Evolutionary conservation across 768 basidiomycete genomes (phyloP).

Genomic region (Trametes cinnabarina): DNA sequence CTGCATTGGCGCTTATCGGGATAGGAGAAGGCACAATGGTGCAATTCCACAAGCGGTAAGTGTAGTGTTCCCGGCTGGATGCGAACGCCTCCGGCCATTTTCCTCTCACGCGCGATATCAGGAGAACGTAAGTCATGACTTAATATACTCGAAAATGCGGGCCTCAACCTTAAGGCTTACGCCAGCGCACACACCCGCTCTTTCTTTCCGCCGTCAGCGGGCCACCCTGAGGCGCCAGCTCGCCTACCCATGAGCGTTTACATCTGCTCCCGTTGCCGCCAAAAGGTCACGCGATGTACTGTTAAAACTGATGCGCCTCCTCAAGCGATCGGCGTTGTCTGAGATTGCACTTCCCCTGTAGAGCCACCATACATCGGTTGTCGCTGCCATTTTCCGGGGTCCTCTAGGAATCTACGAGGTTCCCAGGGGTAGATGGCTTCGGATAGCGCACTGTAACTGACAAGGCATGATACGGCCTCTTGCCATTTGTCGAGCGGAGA

Average conservation of each 20-base stretch:
- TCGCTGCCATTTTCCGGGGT: neutral
- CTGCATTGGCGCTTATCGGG: constrained; percentile 8
- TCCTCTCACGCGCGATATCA: no score
- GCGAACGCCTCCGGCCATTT: neutral
- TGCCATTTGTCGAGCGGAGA: no score
- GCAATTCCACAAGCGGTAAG: constrained; percentile 4
- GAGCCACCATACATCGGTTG: neutral
- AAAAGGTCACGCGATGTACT: constrained; percentile 3
- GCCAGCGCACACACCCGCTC: neutral
- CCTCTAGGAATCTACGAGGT: neutral
- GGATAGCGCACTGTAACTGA: no score
- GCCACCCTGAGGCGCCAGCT: neutral
- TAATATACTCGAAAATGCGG: no score
- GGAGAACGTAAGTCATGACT: no score
- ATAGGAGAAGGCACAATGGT: neutral
- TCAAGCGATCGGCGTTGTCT: constrained; percentile 6
- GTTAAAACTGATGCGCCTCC: neutral
- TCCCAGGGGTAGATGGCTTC: no score
- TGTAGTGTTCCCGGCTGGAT: constrained; percentile 8
- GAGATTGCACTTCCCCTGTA: neutral
- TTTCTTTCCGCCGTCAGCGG: neutral
- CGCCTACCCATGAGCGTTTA: neutral
- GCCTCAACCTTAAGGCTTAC: no score
- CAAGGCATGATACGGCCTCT: no score
- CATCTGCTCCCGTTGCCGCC: neutral